Conservation (phyloP, 1,284 basidiomycete genomes). For the Somion occarium region DNA sequence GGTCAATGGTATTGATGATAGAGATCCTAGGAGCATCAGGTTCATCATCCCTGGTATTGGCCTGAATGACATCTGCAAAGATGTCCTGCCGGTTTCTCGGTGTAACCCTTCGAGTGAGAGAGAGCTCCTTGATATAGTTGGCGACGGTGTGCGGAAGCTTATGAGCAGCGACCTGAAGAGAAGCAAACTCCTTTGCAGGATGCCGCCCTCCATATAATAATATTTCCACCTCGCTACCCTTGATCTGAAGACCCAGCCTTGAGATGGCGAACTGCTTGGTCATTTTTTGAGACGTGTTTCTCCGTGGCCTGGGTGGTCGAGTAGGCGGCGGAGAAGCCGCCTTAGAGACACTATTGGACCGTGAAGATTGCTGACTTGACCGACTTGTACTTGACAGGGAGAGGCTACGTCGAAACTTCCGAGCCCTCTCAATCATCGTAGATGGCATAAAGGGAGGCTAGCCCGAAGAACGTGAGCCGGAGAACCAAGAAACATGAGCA, state of each 20-base stretch:
- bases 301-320: background rate
- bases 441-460: too few relatives aligned
- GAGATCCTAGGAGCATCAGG: constrained; percentile 59
- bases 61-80: constrained; percentile 27
- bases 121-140: background rate
- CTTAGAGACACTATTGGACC: background rate
- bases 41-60: constrained; percentile 45
- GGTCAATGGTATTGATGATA: constrained; percentile 52
- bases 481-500: too few relatives aligned
- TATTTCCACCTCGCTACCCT: background rate
- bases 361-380: background rate
- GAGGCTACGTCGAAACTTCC: background rate
- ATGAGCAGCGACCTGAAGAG: background rate
- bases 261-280: background rate
- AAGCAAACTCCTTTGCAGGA: background rate
- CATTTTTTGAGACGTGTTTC: background rate
- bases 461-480: too few relatives aligned
- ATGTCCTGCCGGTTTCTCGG: constrained; percentile 15
- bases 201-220: background rate
- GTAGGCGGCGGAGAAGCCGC: background rate
- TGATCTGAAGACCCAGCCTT: background rate
- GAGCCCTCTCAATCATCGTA: background rate
- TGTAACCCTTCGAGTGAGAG: background rate
- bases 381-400: background rate
- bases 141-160: background rate